Base-by-base conservation (phyloP, 2,329 filamentous ascomycete genomes). In the Penicillium rolfsii region DNA sequence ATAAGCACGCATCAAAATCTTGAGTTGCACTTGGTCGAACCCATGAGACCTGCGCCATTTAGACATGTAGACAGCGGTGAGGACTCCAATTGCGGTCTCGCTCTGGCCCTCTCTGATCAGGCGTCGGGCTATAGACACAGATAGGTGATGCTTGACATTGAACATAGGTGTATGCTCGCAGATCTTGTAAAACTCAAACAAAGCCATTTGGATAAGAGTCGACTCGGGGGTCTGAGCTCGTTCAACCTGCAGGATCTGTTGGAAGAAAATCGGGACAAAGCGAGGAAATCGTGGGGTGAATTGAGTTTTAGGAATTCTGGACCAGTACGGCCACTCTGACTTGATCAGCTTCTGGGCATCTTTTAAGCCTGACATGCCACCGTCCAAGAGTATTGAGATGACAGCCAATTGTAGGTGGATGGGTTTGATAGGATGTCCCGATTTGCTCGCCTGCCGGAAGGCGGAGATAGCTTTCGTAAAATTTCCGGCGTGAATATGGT, bases 101-200 rank as follows among this genome's bases (percentile, higher is more conserved):
- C 70, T 67, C 35, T 70, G 66, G 7, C 64, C 60, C 6, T 63
- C 40, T 5, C 57, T 50, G 41, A 79, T 73, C 46, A 78, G 57
- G 19, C 67, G 70, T 28, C 69, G 65, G 55, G 70, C 67, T 19
- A 72, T 67, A 2, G 72, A 62, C 12, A 68, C 64, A 8, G 72
- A 69, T n/a, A 74, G 70, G 48, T 76, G 71, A 50, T 79, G 75
- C 57, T 77, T 79, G 58, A 77, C 69, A 9, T 57, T 67, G 55
- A 77, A 64, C 9, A 64, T 62, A 33, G 73, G 71, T 11, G 67
- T 68, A 14, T 71, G 69, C 64, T 70, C 72, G 59, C 75, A 77
- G 5, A 79, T 57, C n/a, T 70, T 64, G 59, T 79, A 79, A 59
- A 77, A 79, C 38, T 74, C 73, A 36, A 79, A 71, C 11, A 79